phyloP scores from a whole-genome alignment of 2,329 filamentous ascomycete genomes.

The Exophiala dermatitidis region DNA sequence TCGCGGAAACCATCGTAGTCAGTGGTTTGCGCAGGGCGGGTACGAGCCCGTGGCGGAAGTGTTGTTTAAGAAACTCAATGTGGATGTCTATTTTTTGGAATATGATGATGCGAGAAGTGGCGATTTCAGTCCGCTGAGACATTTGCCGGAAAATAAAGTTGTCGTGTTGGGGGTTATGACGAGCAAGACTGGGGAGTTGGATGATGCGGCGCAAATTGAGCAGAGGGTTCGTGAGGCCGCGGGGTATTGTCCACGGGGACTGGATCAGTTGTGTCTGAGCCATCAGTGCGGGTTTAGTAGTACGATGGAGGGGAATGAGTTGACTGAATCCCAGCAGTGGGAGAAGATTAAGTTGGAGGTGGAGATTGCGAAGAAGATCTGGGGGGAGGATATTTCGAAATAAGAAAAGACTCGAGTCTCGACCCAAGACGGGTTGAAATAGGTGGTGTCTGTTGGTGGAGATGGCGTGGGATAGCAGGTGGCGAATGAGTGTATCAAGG shows the following conservation, averaged over 20 bases:
- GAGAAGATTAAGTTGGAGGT: constrained; percentile 49
- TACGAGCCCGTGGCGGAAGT: constrained; percentile 54
- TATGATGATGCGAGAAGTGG: constrained; percentile 52
- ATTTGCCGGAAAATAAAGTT: constrained; percentile 48
- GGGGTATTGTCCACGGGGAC: constrained; percentile 44
- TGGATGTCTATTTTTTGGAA: constrained; percentile 55
- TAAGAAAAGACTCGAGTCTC: too few relatives aligned
- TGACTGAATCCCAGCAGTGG: constrained; percentile 53
- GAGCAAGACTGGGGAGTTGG: constrained; percentile 52
- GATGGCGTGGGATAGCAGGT: too few relatives aligned
- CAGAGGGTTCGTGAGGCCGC: constrained; percentile 42
- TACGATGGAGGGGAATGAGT: constrained; percentile 50
- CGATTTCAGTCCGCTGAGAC: constrained; percentile 50
- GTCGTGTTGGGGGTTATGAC: constrained; percentile 52
- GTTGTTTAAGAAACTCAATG: constrained; percentile 51
- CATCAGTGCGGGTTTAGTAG: constrained; percentile 54
- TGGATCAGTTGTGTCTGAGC: constrained; percentile 50
- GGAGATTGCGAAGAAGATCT: constrained; percentile 52
- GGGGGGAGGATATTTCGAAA: constrained; percentile 28
- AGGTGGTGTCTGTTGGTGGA: too few relatives aligned
- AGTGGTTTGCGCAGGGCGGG: constrained; percentile 53
- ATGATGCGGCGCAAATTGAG: constrained; percentile 41
- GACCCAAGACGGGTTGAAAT: too few relatives aligned
- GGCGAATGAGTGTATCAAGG: too few relatives aligned
- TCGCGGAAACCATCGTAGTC: constrained; percentile 50